These are phyloP conservation scores for Candida sp. DNA, from an alignment of 1,139 yeast genomes.

Conservation along the genomic window DNA sequence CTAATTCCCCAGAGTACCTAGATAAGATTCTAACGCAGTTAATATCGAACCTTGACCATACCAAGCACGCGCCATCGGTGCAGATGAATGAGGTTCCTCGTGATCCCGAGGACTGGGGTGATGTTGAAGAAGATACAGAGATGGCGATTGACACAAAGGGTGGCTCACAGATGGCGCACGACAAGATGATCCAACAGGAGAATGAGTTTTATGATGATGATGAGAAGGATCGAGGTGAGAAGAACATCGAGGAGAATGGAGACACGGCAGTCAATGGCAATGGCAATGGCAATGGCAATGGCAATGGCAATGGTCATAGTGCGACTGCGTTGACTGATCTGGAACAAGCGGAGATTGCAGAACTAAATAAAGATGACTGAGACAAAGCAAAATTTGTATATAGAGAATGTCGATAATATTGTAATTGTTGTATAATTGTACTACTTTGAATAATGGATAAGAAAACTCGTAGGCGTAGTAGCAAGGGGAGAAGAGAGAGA, in stretches of 20 bases:
- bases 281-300: not conserved
- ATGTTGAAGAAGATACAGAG: constrained; percentile 72
- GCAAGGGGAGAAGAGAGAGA: no score
- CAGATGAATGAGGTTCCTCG: constrained; percentile 90
- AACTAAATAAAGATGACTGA: constrained; percentile 25
- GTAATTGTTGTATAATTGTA: no score
- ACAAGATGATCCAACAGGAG: constrained; percentile 66
- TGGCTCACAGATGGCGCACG: constrained; percentile 87
- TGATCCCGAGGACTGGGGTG: constrained; percentile 84
- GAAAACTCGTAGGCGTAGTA: no score
- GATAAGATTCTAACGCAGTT: constrained; percentile 84
- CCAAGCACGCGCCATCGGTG: constrained; percentile 95
- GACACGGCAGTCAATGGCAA: constrained; percentile 7
- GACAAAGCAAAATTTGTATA: not conserved
- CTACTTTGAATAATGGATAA: no score
- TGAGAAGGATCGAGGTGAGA: constrained; percentile 52
- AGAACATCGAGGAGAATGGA: constrained; percentile 23
- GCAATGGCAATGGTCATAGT: not conserved
- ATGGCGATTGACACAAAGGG: constrained; percentile 89
- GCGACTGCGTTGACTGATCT: constrained; percentile 30
- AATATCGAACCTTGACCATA: constrained; percentile 77
- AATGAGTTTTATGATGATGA: constrained; percentile 73
- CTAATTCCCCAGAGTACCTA: constrained; percentile 91
- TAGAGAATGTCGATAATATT: no score
- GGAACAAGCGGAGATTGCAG: constrained; percentile 42